phyloP scores from a whole-genome alignment of 768 basidiomycete species.

The Nidularia sp. region DNA sequence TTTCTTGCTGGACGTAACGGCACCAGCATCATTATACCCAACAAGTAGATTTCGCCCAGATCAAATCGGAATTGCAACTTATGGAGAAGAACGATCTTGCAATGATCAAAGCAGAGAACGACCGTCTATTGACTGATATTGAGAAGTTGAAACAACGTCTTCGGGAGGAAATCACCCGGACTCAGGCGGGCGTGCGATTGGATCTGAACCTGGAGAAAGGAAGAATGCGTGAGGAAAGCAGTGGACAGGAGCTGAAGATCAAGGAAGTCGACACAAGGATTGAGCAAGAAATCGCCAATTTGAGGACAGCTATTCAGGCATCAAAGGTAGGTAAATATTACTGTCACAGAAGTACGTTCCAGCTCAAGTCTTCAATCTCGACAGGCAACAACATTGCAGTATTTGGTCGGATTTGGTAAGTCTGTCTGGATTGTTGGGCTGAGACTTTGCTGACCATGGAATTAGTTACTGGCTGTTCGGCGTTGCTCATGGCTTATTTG shows the following conservation, averaged over 20 bases:
- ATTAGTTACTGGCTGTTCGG: slow-evolving; percentile 80
- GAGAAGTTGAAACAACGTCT: slow-evolving; percentile 94
- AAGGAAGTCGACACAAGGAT: slow-evolving; percentile 97
- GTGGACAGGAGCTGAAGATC: slow-evolving; percentile 90
- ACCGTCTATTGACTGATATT: slow-evolving; percentile 85
- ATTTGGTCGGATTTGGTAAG: slow-evolving; percentile 83
- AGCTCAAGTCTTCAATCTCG: neutral
- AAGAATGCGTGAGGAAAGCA: slow-evolving; percentile 89
- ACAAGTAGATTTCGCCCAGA: slow-evolving; percentile 94
- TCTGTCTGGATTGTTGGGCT: slow-evolving; percentile 5
- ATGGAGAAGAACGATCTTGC: slow-evolving; percentile 97
- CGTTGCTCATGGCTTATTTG: slow-evolving; percentile 83
- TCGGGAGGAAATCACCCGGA: slow-evolving; percentile 86
- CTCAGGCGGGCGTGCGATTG: slow-evolving; percentile 88
- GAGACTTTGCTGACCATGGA: slow-evolving; percentile 3
- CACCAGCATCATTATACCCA: slow-evolving; percentile 85
- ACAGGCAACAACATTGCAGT: slow-evolving; percentile 82
- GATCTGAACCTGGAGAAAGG: slow-evolving; percentile 98
- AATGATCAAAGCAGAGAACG: slow-evolving; percentile 94
- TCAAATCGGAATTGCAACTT: slow-evolving; percentile 93
- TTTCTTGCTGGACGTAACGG: neutral
- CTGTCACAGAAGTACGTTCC: neutral
- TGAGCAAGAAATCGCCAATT: slow-evolving; percentile 89
- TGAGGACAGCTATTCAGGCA: slow-evolving; percentile 80
- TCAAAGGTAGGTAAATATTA: slow-evolving; percentile 56